phyloP scores from a whole-genome alignment of 331 rosid species.

The Stylosanthes scabra region DNA sequence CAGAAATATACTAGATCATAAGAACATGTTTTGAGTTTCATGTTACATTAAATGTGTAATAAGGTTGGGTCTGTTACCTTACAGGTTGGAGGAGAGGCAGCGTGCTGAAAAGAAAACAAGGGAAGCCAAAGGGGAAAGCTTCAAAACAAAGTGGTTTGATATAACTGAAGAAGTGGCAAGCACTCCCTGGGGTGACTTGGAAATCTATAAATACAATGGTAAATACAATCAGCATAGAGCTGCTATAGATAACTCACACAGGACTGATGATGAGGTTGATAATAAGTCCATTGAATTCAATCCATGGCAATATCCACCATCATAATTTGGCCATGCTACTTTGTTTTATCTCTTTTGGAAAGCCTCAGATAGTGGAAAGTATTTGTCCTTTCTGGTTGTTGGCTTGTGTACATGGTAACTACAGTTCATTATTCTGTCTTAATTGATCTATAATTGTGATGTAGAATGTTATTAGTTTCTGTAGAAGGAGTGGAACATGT shows the following conservation, averaged over 20 bases:
- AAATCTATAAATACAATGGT: conserved; percentile 75
- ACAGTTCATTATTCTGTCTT: conserved; percentile 14
- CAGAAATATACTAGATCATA: background rate
- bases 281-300: conserved; percentile 63
- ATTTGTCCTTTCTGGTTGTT: background rate
- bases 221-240: conserved; percentile 68
- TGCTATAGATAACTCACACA: conserved; percentile 56
- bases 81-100: conserved; percentile 90
- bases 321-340: conserved; percentile 50
- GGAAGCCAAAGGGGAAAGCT: conserved; percentile 65
- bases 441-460: conserved; percentile 27
- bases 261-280: conserved; percentile 44
- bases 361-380: conserved; percentile 14
- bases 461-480: background rate
- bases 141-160: conserved; percentile 85
- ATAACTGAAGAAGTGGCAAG: conserved; percentile 69
- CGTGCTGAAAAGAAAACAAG: conserved; percentile 79
- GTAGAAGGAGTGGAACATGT: background rate
- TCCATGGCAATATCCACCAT: conserved; percentile 88
- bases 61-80: conserved; percentile 12
- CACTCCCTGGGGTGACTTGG: conserved; percentile 97
- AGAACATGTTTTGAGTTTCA: too few species aligned
- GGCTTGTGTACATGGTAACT: conserved; percentile 24
- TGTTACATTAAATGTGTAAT: too few species aligned
- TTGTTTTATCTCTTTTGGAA: conserved; percentile 21